A percentile compares a stretch with the other conserved stretches of the same genome.
phyloP scores from a whole-genome alignment of 2,329 filamentous ascomycete species.

The Calonectria hawksworthii region DNA sequence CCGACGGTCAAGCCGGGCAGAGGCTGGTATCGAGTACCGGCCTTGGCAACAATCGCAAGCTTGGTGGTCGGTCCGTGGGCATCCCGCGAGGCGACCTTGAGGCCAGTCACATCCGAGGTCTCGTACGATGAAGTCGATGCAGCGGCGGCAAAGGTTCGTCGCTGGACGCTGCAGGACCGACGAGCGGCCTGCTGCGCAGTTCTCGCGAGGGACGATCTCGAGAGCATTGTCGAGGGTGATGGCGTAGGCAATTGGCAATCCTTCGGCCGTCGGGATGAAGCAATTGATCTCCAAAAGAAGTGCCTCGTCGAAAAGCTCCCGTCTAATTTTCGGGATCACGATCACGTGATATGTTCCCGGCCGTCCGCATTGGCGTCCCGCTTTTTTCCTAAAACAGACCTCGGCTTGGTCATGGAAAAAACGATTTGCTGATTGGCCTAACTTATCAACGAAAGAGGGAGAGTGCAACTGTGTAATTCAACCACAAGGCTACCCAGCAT shows the following conservation, averaged over 20 bases:
- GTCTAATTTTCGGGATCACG: conserved; percentile 59
- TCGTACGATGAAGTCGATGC: conserved; percentile 85
- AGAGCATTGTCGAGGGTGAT: conserved; percentile 72
- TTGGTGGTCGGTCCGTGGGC: conserved; percentile 89
- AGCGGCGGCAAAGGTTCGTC: conserved; percentile 71
- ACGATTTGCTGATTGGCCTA: background rate
- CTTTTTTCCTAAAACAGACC: background rate
- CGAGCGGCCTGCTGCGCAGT: conserved; percentile 71
- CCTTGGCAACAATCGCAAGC: conserved; percentile 92
- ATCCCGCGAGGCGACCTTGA: conserved; percentile 95
- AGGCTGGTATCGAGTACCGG: conserved; percentile 92
- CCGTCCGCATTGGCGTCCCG: conserved; percentile 46
- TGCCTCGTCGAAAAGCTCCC: conserved; percentile 59
- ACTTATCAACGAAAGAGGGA: background rate
- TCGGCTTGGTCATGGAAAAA: background rate
- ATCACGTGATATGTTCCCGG: conserved; percentile 54
- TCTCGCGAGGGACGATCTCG: conserved; percentile 72
- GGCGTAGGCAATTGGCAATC: conserved; percentile 69
- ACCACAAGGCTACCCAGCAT: too few species aligned
- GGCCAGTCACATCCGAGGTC: conserved; percentile 84
- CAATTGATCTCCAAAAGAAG: conserved; percentile 58
- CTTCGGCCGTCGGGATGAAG: conserved; percentile 57
- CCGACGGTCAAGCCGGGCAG: conserved; percentile 91
- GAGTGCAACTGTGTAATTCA: too few species aligned
- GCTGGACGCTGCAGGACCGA: conserved; percentile 69